Evolutionary conservation across 768 basidiomycete genomes (phyloP).

Genomic region (Tulasnella sp.): DNA sequence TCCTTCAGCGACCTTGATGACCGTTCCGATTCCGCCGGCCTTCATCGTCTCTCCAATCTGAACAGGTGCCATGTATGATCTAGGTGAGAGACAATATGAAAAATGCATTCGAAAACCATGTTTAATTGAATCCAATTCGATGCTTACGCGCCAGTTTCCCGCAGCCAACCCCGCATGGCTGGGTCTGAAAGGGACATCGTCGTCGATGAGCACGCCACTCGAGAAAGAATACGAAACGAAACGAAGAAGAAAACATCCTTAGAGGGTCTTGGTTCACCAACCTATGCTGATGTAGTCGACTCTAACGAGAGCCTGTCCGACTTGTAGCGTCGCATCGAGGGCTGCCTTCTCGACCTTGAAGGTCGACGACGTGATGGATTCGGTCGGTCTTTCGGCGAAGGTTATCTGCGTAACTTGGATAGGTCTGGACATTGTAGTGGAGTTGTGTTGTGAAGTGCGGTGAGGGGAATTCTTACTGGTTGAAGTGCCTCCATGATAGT

Average conservation of each 20-base stretch:
- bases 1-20: conserved; percentile 19
- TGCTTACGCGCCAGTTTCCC: no score
- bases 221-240: no score
- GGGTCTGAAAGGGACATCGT: no score
- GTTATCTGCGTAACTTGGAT: conserved; percentile 35
- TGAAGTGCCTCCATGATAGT: no score
- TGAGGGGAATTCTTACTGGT: no score
- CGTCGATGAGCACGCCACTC: no score
- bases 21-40: conserved; percentile 48
- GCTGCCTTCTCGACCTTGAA: conserved; percentile 41
- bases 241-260: no score
- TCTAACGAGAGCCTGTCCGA: conserved; percentile 46
- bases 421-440: conserved; percentile 13
- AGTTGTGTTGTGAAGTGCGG: no score
- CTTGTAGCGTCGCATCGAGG: neutral
- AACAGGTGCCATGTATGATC: conserved; percentile 30
- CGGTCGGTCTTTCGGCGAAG: conserved; percentile 63
- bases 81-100: conserved; percentile 30
- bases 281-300: conserved; percentile 60
- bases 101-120: neutral
- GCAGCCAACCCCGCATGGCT: conserved; percentile 77
- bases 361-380: conserved; percentile 53
- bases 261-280: no score
- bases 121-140: no score
- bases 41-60: conserved; percentile 71